phyloP scores from a whole-genome alignment of 257 asterid species.

The Solanum verrucosum region DNA sequence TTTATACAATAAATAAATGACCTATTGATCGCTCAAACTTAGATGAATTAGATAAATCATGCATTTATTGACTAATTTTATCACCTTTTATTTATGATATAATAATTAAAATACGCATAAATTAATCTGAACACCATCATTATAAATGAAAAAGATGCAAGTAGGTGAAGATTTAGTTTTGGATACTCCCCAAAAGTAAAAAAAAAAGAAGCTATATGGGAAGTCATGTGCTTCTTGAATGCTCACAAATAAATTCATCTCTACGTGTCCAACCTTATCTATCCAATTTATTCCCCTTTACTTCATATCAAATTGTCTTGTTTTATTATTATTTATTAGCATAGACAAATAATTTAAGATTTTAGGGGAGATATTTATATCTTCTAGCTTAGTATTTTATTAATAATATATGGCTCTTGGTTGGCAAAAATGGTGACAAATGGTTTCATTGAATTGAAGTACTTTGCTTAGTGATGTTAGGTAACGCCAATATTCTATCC shows the following conservation, averaged over 20 bases:
- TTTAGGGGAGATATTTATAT: background rate
- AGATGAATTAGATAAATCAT: too few species aligned
- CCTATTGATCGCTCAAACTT: too few species aligned
- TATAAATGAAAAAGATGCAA: background rate
- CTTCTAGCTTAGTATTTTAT: background rate
- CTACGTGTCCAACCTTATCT: conserved; percentile 5
- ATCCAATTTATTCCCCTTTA: background rate
- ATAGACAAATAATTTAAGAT: background rate
- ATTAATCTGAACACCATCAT: background rate
- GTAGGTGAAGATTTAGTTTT: background rate
- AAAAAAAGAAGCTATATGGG: background rate
- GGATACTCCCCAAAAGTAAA: background rate
- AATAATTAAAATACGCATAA: background rate
- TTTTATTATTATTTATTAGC: background rate
- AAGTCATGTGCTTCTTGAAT: conserved; percentile 13
- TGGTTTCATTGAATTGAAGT: background rate
- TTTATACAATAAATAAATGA: too few species aligned
- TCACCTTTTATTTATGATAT: background rate
- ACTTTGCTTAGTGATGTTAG: background rate
- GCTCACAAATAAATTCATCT: background rate
- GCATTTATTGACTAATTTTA: background rate
- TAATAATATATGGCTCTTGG: background rate
- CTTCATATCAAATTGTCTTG: background rate
- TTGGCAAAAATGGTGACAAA: background rate
- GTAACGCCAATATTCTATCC: background rate